Evolutionary conservation across 1,284 basidiomycete species (phyloP), one percentile per base, ranked within the genome.

Genomic region (Leccinum variabile): DNA sequence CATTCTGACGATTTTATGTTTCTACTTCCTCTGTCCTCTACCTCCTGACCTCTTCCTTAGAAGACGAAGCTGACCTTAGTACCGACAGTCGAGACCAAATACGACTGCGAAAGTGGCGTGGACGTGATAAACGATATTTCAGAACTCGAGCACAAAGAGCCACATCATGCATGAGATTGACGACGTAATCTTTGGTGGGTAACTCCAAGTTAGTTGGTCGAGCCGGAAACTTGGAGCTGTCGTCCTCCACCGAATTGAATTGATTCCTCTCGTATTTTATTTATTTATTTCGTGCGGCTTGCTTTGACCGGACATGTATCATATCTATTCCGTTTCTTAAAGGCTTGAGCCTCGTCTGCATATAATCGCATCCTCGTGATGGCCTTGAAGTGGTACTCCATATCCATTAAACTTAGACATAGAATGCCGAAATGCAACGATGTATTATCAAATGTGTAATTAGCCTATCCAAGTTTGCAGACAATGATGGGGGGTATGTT

Each of bases 1-100:
- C 9, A 22, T 49, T 14, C 32, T 68, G 4, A 54, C 7, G 2
- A 28, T 16, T 57, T 22, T 13, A 11, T 22, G 18, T 44, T 3
- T 3, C 9, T 44, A 44, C 41, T n/a, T 53, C 16, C 16, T 9
- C 35, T 18, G 7, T 5, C 3, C 35, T 33, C 30, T 55, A 10
- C 13, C 22, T 25, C 13, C 16, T 55, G 13, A 0, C 16, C 6
- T 2, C 16, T 25, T 4, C 35, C 5, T 6, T 16, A 49, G 13
- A 18, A 62, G 63, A 68, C 64, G 3, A 37, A 72, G 57, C 60
- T 71, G 13, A 63, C 9, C 22, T 11, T 35, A 35, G 46, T 72
- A 25, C 63, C 28, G 7, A 69, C 57, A 9, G 60, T 69, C 30
- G 63, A 65, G 28, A 37, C 62, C 18, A 65, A 63, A 56, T 59